Evolutionary conservation across 73 alveolate genomes (phyloP).

Genomic region (Urostyla sp.): DNA sequence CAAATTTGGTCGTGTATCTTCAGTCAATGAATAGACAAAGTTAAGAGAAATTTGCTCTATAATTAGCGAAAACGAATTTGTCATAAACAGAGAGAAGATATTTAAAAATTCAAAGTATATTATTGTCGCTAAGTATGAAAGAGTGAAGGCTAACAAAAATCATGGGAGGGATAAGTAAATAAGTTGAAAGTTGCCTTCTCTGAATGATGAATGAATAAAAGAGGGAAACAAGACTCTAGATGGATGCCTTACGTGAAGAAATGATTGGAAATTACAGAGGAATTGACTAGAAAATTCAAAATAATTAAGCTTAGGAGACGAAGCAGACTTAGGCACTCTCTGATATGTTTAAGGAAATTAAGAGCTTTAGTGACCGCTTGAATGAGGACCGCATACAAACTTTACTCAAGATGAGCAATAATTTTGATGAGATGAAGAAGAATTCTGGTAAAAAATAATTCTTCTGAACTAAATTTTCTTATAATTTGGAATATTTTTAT

Average conservation of each 20-base stretch:
- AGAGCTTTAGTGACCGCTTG: no score
- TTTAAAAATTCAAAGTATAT: constrained; percentile 56
- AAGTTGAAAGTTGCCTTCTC: no score
- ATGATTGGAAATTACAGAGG: constrained; percentile 21
- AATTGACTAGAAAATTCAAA: constrained; percentile 27
- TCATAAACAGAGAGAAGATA: constrained; percentile 46
- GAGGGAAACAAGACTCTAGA: neutral
- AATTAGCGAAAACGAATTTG: constrained; percentile 58
- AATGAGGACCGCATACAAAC: no score
- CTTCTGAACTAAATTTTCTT: no score
- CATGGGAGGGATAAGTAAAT: constrained; percentile 70
- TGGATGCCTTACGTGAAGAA: constrained; percentile 27
- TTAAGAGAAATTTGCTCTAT: constrained; percentile 59
- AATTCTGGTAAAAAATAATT: no score
- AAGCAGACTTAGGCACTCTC: no score
- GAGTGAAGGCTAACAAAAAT: constrained; percentile 49
- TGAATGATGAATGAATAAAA: constrained; percentile 16
- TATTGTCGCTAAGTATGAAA: constrained; percentile 51
- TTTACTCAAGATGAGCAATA: no score
- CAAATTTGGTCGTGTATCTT: constrained; percentile 62
- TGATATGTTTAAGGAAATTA: no score
- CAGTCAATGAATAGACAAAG: constrained; percentile 53
- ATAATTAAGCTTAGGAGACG: no score
- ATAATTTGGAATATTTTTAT: no score
- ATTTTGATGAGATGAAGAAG: no score